Conservation (phyloP, 192 early-diverging fungal genomes). For the Haplosporangium gracile region DNA sequence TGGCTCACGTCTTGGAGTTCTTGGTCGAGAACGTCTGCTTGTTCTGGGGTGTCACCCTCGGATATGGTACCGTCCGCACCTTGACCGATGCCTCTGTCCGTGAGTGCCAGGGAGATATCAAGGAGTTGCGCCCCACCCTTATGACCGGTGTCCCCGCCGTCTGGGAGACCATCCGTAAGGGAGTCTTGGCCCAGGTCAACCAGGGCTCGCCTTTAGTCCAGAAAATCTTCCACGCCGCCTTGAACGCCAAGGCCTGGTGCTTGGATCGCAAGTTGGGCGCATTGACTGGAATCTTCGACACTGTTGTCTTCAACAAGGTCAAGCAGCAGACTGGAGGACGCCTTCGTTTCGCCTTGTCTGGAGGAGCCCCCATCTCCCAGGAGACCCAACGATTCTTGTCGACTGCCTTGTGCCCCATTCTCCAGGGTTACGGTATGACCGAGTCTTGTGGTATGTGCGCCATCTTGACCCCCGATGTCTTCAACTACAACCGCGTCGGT, state of each 20-base stretch:
- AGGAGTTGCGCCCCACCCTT: constrained; percentile 77
- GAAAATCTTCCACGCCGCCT: constrained; percentile 81
- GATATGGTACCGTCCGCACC: constrained; percentile 78
- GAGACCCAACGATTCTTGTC: constrained; percentile 91
- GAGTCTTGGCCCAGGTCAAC: constrained; percentile 76
- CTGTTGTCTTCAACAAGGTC: constrained; percentile 86
- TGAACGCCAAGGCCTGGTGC: constrained; percentile 78
- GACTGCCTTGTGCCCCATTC: constrained; percentile 80
- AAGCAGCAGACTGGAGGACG: constrained; percentile 88
- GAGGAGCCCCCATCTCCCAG: constrained; percentile 89
- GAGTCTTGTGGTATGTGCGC: constrained; percentile 83
- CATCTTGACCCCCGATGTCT: constrained; percentile 73
- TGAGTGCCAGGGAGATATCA: constrained; percentile 80
- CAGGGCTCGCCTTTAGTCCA: constrained; percentile 66
- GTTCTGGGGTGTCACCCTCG: constrained; percentile 76
- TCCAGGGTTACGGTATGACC: constrained; percentile 92
- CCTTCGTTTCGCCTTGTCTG: constrained; percentile 83
- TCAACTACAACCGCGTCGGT: constrained; percentile 76
- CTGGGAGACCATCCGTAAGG: constrained; percentile 91
- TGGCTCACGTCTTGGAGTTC: constrained; percentile 93
- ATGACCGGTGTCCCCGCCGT: constrained; percentile 90
- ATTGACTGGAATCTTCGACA: constrained; percentile 80
- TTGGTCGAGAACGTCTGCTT: constrained; percentile 81
- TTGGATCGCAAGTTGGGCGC: constrained; percentile 67
- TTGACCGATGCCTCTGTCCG: constrained; percentile 76